A percentile compares a stretch with the other conserved stretches of the same genome.
These are phyloP conservation scores for Wickerhamomyces bovis DNA, from an alignment of 805 yeast species.

Conservation along the genomic window DNA sequence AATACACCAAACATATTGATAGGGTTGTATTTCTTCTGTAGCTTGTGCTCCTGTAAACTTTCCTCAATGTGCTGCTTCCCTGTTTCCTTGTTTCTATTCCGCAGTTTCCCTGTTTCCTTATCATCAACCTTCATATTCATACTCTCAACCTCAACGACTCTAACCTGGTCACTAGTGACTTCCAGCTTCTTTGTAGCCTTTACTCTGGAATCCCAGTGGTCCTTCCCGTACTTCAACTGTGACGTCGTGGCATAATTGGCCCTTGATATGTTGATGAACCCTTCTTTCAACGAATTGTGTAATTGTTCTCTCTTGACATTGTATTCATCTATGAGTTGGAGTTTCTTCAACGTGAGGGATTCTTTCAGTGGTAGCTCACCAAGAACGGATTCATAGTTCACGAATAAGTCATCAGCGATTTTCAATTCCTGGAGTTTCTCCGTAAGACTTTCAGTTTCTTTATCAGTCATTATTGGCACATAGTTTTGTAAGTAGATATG, in stretches of 20 bases:
- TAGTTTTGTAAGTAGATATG: too few relatives aligned
- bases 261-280: slow-evolving; percentile 37
- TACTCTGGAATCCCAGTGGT: slow-evolving; percentile 33
- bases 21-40: slow-evolving; percentile 26
- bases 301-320: slow-evolving; percentile 1
- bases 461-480: slow-evolving; percentile 1
- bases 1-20: slow-evolving; percentile 43
- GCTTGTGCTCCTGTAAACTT: slow-evolving; percentile 1
- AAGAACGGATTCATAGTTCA: background rate
- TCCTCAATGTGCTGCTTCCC: background rate
- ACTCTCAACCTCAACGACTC: background rate
- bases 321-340: slow-evolving; percentile 14
- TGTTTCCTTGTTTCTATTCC: slow-evolving; percentile 7
- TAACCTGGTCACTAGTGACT: background rate
- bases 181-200: slow-evolving; percentile 19
- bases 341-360: slow-evolving; percentile 1
- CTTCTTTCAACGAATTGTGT: slow-evolving; percentile 19
- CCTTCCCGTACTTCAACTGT: slow-evolving; percentile 31
- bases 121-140: background rate
- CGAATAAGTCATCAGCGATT: slow-evolving; percentile 13
- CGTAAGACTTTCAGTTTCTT: background rate
- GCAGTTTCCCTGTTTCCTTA: background rate
- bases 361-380: background rate
- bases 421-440: background rate
- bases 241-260: slow-evolving; percentile 35